A percentile compares a stretch with the other conserved stretches of the same genome.
These are phyloP conservation scores for Oryza officinalis DNA, from an alignment of 176 grass and related monocot species.

Conservation along the genomic window DNA sequence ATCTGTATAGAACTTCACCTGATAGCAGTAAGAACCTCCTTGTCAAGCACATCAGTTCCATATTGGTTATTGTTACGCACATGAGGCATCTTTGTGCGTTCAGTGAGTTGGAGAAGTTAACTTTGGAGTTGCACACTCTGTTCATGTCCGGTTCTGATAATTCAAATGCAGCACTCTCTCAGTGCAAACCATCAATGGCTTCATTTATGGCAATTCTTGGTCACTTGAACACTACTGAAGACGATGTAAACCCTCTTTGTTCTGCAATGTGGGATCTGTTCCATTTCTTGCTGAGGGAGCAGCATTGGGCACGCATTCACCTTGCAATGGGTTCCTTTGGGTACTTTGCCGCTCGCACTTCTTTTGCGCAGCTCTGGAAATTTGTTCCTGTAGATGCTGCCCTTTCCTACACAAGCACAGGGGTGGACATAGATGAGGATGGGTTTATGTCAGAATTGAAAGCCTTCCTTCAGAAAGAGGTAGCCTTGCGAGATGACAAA, in stretches of 20 bases:
- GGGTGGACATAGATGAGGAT: conserved; percentile 56
- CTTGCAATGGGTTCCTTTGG: conserved; percentile 74
- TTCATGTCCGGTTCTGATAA: conserved; percentile 43
- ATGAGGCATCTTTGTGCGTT: conserved; percentile 58
- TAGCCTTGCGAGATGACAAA: conserved; percentile 37
- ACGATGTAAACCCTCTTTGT: conserved; percentile 51
- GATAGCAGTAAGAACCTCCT: conserved; percentile 47
- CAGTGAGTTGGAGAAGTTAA: conserved; percentile 66
- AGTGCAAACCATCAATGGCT: conserved; percentile 71
- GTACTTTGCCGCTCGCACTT: conserved; percentile 79
- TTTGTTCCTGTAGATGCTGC: conserved; percentile 75
- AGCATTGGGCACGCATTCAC: conserved; percentile 78
- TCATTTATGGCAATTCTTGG: conserved; percentile 80
- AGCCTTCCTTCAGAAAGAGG: conserved; percentile 81
- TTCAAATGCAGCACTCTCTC: conserved; percentile 50
- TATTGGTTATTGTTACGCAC: conserved; percentile 72
- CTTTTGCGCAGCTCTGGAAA: conserved; percentile 82
- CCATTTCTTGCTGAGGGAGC: conserved; percentile 74
- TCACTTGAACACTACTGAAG: conserved; percentile 66
- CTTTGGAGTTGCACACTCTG: conserved; percentile 55
- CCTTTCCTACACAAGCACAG: conserved; percentile 69
- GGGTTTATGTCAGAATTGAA: conserved; percentile 81
- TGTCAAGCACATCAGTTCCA: conserved; percentile 63
- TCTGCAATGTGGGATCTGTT: conserved; percentile 68
- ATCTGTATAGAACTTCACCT: conserved; percentile 53